phyloP scores from a whole-genome alignment of 108 stramenopile species.

The Schizochytrium sp. region DNA sequence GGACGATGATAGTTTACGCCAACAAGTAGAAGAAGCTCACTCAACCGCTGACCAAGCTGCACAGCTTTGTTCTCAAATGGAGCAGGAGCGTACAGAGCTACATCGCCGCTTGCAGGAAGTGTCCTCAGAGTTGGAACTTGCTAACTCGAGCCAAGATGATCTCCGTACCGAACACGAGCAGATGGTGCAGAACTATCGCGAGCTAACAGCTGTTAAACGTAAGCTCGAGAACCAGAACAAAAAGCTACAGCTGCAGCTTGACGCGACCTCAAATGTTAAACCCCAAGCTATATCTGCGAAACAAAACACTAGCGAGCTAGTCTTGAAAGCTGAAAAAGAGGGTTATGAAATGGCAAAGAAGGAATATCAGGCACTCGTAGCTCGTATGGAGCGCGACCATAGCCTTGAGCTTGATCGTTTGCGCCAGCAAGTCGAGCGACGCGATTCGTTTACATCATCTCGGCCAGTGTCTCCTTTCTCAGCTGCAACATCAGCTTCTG shows the following conservation, averaged over 20 bases:
- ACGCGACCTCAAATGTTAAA: not conserved
- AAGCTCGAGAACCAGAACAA: slow-evolving; percentile 54
- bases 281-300: not conserved
- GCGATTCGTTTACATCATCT: not conserved
- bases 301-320: slow-evolving; percentile 7
- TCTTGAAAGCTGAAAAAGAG: slow-evolving; percentile 33
- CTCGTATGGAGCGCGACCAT: slow-evolving; percentile 53
- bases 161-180: slow-evolving; percentile 23
- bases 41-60: slow-evolving; percentile 8
- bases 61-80: slow-evolving; percentile 40
- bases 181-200: not conserved
- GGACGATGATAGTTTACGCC: not conserved
- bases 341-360: slow-evolving; percentile 43
- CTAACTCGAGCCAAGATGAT: not conserved
- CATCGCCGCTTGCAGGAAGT: not conserved
- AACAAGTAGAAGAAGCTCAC: slow-evolving; percentile 22
- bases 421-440: slow-evolving; percentile 8
- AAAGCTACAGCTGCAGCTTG: slow-evolving; percentile 42
- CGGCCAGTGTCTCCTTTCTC: slow-evolving; percentile 15
- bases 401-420: not conserved
- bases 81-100: slow-evolving; percentile 35
- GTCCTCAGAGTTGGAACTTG: not conserved
- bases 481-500: not conserved
- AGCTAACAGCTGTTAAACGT: slow-evolving; percentile 8
- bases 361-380: slow-evolving; percentile 18